Evolutionary conservation across 768 basidiomycete genomes (phyloP).

Genomic region (Suillus hirtellus): DNA sequence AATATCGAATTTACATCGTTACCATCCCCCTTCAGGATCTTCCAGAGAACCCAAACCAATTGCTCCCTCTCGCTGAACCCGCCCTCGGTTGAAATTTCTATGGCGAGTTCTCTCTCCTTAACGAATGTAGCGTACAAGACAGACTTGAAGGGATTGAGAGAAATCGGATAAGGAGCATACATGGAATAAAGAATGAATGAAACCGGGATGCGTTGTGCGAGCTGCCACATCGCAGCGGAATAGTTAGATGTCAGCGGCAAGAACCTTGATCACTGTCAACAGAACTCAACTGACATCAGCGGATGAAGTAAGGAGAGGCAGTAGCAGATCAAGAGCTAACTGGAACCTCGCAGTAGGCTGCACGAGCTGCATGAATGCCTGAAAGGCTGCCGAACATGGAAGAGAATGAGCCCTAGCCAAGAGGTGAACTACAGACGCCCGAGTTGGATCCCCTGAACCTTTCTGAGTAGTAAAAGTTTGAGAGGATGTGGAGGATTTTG

Average conservation of each 20-base stretch:
- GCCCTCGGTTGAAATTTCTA: constrained; percentile 45
- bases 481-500: constrained; percentile 32
- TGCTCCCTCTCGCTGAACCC: constrained; percentile 67
- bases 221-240: constrained; percentile 38
- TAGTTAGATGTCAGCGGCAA: constrained; percentile 16
- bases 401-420: constrained; percentile 64
- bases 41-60: constrained; percentile 85
- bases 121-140: constrained; percentile 66
- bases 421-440: constrained; percentile 67
- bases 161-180: constrained; percentile 77
- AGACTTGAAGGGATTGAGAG: constrained; percentile 81
- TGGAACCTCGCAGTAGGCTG: constrained; percentile 78
- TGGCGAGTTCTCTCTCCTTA: constrained; percentile 65
- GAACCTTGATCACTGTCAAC: constrained; percentile 13
- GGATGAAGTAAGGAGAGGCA: constrained; percentile 64
- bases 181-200: constrained; percentile 79
- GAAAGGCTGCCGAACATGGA: constrained; percentile 76
- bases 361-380: constrained; percentile 74
- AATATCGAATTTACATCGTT: constrained; percentile 55
- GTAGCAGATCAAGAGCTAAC: constrained; percentile 78
- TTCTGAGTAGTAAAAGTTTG: constrained; percentile 33
- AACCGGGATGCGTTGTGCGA: constrained; percentile 73
- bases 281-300: constrained; percentile 50
- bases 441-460: constrained; percentile 44
- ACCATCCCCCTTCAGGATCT: constrained; percentile 81